Percentiles rank a stretch among this genome's conserved stretches.
phyloP scores from a whole-genome alignment of 2,329 filamentous ascomycete species.

The Trichoderma gracile region DNA sequence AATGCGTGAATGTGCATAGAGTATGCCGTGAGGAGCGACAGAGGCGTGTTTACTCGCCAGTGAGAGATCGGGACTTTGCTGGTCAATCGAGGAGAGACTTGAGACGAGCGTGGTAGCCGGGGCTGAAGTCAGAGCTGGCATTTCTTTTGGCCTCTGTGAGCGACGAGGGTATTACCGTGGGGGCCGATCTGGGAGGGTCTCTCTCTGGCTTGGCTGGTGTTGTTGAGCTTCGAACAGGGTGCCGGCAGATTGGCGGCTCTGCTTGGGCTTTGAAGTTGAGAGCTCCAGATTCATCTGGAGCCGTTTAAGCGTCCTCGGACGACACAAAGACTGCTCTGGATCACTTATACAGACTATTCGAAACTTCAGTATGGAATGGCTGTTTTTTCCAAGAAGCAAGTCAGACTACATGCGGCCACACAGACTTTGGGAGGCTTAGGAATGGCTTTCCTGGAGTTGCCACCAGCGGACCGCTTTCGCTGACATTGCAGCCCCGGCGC shows the following conservation, averaged over 20 bases:
- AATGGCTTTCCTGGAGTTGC: not conserved
- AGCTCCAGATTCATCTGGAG: not conserved
- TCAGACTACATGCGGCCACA: too few relatives aligned
- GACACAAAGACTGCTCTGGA: too few relatives aligned
- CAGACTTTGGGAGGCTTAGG: not conserved
- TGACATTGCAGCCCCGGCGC: not conserved
- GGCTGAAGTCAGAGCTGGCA: constrained; percentile 17
- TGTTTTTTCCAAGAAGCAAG: too few relatives aligned
- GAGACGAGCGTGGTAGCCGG: constrained; percentile 9
- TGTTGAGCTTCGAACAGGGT: not conserved
- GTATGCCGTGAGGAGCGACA: not conserved
- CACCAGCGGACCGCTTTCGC: not conserved
- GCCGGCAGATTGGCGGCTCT: not conserved
- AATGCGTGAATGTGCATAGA: not conserved
- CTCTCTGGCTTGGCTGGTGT: not conserved
- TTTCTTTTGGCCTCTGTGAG: not conserved
- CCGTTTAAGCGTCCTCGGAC: not conserved
- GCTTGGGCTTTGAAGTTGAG: not conserved
- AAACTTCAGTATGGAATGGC: too few relatives aligned
- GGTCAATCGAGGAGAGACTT: not conserved
- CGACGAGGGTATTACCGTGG: not conserved
- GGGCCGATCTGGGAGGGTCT: constrained; percentile 8
- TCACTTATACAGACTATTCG: too few relatives aligned
- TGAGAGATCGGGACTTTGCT: not conserved
- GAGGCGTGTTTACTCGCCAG: not conserved